Evolutionary conservation across 2,329 filamentous ascomycete genomes (phyloP).

Genomic region (Ascochyta rabiei): DNA sequence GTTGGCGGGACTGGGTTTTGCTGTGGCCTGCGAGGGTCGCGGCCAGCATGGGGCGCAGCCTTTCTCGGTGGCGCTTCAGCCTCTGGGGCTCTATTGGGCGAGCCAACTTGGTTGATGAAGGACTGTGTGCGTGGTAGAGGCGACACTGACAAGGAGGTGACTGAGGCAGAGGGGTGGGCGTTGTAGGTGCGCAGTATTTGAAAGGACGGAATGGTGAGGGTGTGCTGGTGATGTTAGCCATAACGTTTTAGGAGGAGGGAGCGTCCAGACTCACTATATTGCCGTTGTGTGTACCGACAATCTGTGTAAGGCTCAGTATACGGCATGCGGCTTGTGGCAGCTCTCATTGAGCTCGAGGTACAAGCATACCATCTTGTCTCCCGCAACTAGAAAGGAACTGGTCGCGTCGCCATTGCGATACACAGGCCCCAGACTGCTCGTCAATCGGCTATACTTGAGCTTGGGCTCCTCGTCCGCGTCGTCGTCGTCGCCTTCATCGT

Average conservation of each 20-base stretch:
- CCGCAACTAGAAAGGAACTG: slow-evolving; percentile 85
- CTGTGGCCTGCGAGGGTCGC: slow-evolving; percentile 58
- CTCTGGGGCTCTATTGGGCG: slow-evolving; percentile 26
- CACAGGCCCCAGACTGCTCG: slow-evolving; percentile 75
- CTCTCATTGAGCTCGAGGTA: slow-evolving; percentile 16
- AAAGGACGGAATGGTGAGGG: slow-evolving; percentile 82
- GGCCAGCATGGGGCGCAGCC: slow-evolving; percentile 27
- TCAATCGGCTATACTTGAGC: slow-evolving; percentile 90
- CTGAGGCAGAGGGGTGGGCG: slow-evolving; percentile 82
- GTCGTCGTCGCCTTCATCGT: slow-evolving; percentile 67
- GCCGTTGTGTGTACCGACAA: slow-evolving; percentile 93
- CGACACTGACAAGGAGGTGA: slow-evolving; percentile 88
- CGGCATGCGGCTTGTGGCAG: slow-evolving; percentile 68
- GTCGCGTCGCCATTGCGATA: slow-evolving; percentile 97
- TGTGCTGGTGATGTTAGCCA: slow-evolving; percentile 64
- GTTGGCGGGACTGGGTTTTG: slow-evolving; percentile 70
- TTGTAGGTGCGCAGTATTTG: slow-evolving; percentile 85
- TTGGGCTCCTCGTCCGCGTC: slow-evolving; percentile 93
- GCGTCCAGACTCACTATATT: slow-evolving; percentile 74
- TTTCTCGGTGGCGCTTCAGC: slow-evolving; percentile 51
- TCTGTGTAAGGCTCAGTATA: slow-evolving; percentile 58
- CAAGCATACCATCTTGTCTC: slow-evolving; percentile 87
- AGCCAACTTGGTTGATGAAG: slow-evolving; percentile 28
- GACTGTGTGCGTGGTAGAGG: slow-evolving; percentile 71
- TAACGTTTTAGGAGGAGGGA: not conserved